Evolutionary conservation across 148 eudicot species (phyloP).

Genomic region (Rhododendron griersonianum): DNA sequence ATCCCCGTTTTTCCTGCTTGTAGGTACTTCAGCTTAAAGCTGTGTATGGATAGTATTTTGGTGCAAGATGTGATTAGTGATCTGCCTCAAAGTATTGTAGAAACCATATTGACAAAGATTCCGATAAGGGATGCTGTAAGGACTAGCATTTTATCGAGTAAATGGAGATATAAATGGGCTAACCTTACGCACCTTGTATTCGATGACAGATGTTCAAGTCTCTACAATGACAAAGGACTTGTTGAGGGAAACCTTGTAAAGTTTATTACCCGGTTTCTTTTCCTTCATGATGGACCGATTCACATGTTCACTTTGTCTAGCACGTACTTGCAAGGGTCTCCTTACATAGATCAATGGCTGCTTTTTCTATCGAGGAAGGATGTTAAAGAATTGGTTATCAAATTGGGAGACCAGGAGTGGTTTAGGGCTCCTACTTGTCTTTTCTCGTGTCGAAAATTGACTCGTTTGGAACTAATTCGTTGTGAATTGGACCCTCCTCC

Average conservation of each 20-base stretch:
- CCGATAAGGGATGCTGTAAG: conserved; percentile 64
- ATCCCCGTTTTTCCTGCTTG: not conserved
- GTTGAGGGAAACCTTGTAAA: conserved; percentile 33
- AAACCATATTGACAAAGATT: conserved; percentile 39
- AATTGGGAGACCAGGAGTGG: conserved; percentile 53
- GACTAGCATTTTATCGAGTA: conserved; percentile 50
- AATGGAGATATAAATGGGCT: conserved; percentile 67
- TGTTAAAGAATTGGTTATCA: conserved; percentile 43
- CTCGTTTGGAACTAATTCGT: conserved; percentile 47
- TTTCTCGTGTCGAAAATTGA: conserved; percentile 43
- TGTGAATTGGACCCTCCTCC: conserved; percentile 60
- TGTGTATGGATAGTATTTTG: conserved; percentile 8
- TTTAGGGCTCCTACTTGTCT: conserved; percentile 53
- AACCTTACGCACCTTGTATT: conserved; percentile 45
- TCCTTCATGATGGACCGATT: conserved; percentile 61
- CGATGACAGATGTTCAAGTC: conserved; percentile 38
- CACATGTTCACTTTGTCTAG: conserved; percentile 48
- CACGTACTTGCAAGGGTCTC: conserved; percentile 36
- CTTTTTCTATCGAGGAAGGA: conserved; percentile 59
- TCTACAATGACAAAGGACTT: conserved; percentile 29
- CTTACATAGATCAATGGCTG: conserved; percentile 65
- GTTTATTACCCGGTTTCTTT: conserved; percentile 42
- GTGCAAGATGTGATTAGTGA: conserved; percentile 19
- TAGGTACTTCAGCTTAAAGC: conserved; percentile 9
- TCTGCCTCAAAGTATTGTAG: conserved; percentile 30